phyloP scores from a whole-genome alignment of 2,329 filamentous ascomycete species.

The Huntiella bhutanensis region DNA sequence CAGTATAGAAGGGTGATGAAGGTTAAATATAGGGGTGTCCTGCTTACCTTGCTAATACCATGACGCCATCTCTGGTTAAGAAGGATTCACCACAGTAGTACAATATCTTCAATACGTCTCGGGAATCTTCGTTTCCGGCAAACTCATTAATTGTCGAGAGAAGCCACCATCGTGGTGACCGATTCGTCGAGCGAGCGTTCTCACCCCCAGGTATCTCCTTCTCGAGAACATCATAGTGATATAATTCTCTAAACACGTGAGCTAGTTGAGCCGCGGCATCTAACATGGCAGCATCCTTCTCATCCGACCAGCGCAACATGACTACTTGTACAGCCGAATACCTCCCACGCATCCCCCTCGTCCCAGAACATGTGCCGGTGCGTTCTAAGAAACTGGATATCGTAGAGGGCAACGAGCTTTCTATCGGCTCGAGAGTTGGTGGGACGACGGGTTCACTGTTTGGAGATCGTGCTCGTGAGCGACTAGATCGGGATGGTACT shows the following conservation, averaged over 20 bases:
- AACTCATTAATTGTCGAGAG: slow-evolving; percentile 32
- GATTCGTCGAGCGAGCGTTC: slow-evolving; percentile 19
- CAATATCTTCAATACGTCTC: slow-evolving; percentile 38
- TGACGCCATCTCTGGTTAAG: slow-evolving; percentile 34
- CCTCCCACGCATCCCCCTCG: slow-evolving; percentile 21
- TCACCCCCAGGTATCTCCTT: slow-evolving; percentile 30
- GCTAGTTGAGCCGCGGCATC: slow-evolving; percentile 27
- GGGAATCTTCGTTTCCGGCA: slow-evolving; percentile 31
- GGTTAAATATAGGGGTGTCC: neutral
- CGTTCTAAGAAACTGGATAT: too few relatives aligned
- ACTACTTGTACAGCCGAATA: slow-evolving; percentile 34
- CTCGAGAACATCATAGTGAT: slow-evolving; percentile 30
- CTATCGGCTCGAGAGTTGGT: slow-evolving; percentile 35
- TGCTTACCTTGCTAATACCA: slow-evolving; percentile 36
- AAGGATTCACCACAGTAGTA: slow-evolving; percentile 38
- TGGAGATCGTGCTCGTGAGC: neutral
- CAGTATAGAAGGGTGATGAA: neutral
- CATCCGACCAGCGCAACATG: slow-evolving; percentile 38
- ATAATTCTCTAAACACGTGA: slow-evolving; percentile 31
- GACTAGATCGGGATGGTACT: slow-evolving; percentile 14
- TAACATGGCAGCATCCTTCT: slow-evolving; percentile 23
- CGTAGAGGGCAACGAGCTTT: slow-evolving; percentile 13
- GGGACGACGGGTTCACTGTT: slow-evolving; percentile 36
- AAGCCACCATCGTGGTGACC: slow-evolving; percentile 35
- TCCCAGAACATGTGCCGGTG: neutral